Base-by-base conservation (phyloP, 1,284 basidiomycete genomes). In the Violaceomyces palustris region DNA sequence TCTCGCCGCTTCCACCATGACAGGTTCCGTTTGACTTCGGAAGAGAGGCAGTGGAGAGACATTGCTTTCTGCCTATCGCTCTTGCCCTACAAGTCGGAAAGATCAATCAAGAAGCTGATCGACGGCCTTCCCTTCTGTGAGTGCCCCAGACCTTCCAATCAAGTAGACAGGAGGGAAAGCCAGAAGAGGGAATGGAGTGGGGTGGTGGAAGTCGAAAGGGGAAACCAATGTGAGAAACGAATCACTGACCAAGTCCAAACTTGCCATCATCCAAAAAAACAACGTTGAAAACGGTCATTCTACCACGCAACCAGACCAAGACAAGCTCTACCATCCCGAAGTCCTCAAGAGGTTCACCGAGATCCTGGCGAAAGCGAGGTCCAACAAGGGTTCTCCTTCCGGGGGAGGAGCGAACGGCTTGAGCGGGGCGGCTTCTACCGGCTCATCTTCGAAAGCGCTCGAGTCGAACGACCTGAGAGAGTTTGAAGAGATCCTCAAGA, bases 61-160 rank as follows among this genome's bases (percentile, higher is more conserved):
- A 92, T 98, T 54, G 88, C 92, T 0, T 97, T 85, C 76, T 99
- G 94, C 74, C 77, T 99, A 3, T 91, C 90, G 0, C 76, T 97
- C 3, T 78, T 98, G 22, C 92, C 91, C 0, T 99, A 89, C 84
- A 97, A 97, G 74, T 92, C 88, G 1, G 93, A 99, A 63, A 81
- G 88, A 15, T 91, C 89, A 0, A 81, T 97, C 70, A 96, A 94
- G 82, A 96, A 92, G 74, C 81, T 98, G 50, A 88, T 92, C 64
- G 92, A 97, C 53, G 89, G 88, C 3, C 44, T 71, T 32, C 65
- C 68, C 1, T 67, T 61, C 50, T 74, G 33, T 47, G 35, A 39
- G 41, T 35, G 15, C 11, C 22, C n/a, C n/a, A n/a, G n/a, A n/a
- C n/a, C n/a, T n/a, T n/a, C n/a, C n/a, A n/a, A n/a, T n/a, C n/a